A percentile compares a stretch with the other conserved stretches of the same genome.
These are phyloP conservation scores for Suhomyces bolitotheri DNA, from an alignment of 1,139 yeast genomes.

Conservation along the genomic window DNA sequence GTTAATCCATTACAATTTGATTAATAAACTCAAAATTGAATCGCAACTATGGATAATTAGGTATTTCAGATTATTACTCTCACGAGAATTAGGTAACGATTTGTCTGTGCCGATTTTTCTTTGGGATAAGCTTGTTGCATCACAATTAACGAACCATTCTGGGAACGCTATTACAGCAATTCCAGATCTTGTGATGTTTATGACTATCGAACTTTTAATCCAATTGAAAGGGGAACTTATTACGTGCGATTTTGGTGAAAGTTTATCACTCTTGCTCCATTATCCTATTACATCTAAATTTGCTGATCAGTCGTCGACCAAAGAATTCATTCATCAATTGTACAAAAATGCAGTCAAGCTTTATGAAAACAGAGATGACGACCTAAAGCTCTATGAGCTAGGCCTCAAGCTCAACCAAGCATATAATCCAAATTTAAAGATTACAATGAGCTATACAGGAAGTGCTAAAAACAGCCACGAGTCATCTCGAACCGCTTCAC, in stretches of 20 bases:
- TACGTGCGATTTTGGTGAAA: constrained; percentile 63
- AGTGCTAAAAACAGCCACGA: constrained; percentile 21
- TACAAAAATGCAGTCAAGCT: constrained; percentile 35
- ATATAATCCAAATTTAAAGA: constrained; percentile 39
- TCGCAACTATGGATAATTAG: constrained; percentile 69
- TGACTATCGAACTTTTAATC: constrained; percentile 53
- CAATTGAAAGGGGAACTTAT: constrained; percentile 51
- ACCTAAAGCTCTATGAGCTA: constrained; percentile 42
- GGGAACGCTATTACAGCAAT: constrained; percentile 24
- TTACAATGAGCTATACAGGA: constrained; percentile 33
- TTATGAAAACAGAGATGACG: constrained; percentile 31
- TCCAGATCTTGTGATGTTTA: constrained; percentile 47
- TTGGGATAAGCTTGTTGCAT: constrained; percentile 60
- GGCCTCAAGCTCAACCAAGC: constrained; percentile 39
- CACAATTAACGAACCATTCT: constrained; percentile 17
- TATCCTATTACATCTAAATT: constrained; percentile 44
- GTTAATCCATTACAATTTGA: constrained; percentile 42
- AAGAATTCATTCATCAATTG: constrained; percentile 26
- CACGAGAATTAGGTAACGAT: constrained; percentile 58
- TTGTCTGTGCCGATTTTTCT: constrained; percentile 43
- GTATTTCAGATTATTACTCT: constrained; percentile 57
- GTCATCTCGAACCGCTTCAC: constrained; percentile 14
- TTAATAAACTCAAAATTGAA: constrained; percentile 53
- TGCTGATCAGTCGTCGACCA: constrained; percentile 11
- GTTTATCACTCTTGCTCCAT: constrained; percentile 57